Base-by-base conservation (phyloP, 2,329 filamentous ascomycete genomes). In the Thelonectria discophora region DNA sequence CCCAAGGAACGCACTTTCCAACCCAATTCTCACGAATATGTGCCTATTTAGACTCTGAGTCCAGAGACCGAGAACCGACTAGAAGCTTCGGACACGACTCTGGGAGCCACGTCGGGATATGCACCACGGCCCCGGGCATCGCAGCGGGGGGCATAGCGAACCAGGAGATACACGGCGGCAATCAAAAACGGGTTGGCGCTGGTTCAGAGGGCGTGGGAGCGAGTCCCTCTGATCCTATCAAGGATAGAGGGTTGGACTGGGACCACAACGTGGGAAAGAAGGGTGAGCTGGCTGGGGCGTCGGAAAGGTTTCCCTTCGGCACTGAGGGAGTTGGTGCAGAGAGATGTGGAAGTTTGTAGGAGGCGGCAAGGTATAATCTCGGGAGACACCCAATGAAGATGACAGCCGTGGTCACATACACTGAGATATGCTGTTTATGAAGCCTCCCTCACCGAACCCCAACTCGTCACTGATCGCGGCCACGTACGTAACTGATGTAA, bases 101-200 rank as follows among this genome's bases (percentile, higher is more conserved):
- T 66, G 2, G 82, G 82, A 13, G 76, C 81, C 3, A 84, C 82
- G 0, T 81, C 79, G 20, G 74, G 73, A 79, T 60, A 75, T 85
- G 1, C 71, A 84, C 73, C 69, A 69, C 13, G 78, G 80, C 1
- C 67, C 76, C n/a, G 81, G 81, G 2, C 78, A 79, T 62, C 82
- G 82, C 0, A n/a, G 59, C 77, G 5, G 68, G 77, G 18, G 82
- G 82, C 5, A 77, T 81, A 74, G 79, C 77, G 6, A 73, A 73
- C 46, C 68, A 73, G 15, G 81, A 85, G 69, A 18, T 76, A 49
- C 77, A 78, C 55, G 78, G 78, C n/a, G 71, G 71, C 8, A 73
- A 74, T 30, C 70, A 70, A 20, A 79, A 78, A 69, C 77, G 76
- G 52, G 76, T 78, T 54, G 61, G 75, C 2, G 60, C 70, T 3